These are phyloP conservation scores for Rhizophora mangle DNA, from an alignment of 345 rosid genomes.

Conservation along the genomic window DNA sequence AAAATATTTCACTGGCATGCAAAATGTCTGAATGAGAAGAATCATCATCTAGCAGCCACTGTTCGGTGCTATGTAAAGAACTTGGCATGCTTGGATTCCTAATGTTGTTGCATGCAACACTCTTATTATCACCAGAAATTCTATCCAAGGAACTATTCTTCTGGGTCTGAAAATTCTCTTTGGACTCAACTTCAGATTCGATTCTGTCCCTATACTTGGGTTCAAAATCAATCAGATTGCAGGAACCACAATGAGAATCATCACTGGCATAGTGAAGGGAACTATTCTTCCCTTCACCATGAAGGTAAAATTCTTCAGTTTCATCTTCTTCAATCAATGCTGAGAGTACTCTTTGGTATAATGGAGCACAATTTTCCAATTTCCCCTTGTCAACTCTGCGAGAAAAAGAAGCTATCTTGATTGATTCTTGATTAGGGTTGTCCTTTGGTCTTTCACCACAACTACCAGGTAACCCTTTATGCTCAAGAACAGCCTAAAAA, in stretches of 20 bases:
- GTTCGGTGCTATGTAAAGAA: slow-evolving; percentile 71
- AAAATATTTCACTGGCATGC: slow-evolving; percentile 59
- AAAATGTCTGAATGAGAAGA: slow-evolving; percentile 57
- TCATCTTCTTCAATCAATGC: slow-evolving; percentile 96
- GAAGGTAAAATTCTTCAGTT: slow-evolving; percentile 60
- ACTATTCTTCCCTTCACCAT: slow-evolving; percentile 63
- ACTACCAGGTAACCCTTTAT: slow-evolving; percentile 39
- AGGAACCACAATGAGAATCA: slow-evolving; percentile 96
- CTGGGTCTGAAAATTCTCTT: slow-evolving; percentile 59
- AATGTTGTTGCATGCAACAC: slow-evolving; percentile 57
- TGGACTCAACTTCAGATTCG: slow-evolving; percentile 94
- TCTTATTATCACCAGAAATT: slow-evolving; percentile 56
- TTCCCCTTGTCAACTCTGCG: slow-evolving; percentile 50
- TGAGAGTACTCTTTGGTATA: slow-evolving; percentile 83
- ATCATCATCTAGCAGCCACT: slow-evolving; percentile 72
- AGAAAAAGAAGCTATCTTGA: slow-evolving; percentile 39
- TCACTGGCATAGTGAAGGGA: slow-evolving; percentile 85
- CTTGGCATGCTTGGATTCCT: slow-evolving; percentile 59
- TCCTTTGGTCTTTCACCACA: slow-evolving; percentile 39
- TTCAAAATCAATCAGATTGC: slow-evolving; percentile 79
- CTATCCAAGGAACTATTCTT: slow-evolving; percentile 60
- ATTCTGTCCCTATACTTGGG: slow-evolving; percentile 77
- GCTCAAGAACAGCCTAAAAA: slow-evolving; percentile 46
- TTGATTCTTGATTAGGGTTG: slow-evolving; percentile 37
- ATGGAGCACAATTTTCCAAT: slow-evolving; percentile 59